A percentile compares a stretch with the other conserved stretches of the same genome.
Conservation (phyloP, 225 moss, liverwort and hornwort genomes). For the Ulota crispa region DNA sequence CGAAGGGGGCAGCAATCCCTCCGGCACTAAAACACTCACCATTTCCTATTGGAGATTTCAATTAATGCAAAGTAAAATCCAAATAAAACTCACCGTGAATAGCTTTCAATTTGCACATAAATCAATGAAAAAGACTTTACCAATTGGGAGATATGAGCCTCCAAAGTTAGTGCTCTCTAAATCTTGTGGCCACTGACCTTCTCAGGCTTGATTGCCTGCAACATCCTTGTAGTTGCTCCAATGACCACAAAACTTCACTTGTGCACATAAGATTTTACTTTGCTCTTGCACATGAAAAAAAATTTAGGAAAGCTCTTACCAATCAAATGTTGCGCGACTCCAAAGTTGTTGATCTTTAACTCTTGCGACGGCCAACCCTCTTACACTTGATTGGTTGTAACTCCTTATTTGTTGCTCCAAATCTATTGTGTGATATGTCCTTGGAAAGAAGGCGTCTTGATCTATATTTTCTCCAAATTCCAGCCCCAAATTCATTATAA, state of each 20-base stretch:
- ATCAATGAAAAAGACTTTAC: not conserved
- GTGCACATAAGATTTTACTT: too few relatives aligned
- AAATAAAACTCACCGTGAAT: too few relatives aligned
- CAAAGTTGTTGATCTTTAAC: too few relatives aligned
- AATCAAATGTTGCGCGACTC: too few relatives aligned
- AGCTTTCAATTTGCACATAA: too few relatives aligned
- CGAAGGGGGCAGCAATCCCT: not conserved
- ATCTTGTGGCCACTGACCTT: not conserved
- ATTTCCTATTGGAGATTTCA: not conserved
- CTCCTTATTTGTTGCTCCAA: not conserved
- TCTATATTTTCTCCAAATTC: not conserved
- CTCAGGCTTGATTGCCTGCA: not conserved
- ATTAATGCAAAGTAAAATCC: too few relatives aligned
- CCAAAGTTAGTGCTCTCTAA: not conserved
- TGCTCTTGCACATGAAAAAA: too few relatives aligned
- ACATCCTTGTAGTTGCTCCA: not conserved
- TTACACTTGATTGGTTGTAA: too few relatives aligned
- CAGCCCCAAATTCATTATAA: too few relatives aligned
- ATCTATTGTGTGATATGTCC: not conserved
- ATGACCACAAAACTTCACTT: too few relatives aligned
- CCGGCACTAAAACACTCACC: not conserved
- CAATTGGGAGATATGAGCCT: not conserved
- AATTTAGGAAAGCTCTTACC: too few relatives aligned
- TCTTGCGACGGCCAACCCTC: too few relatives aligned
- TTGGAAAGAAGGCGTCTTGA: not conserved